A percentile compares a stretch with the other conserved stretches of the same genome.
These are phyloP conservation scores for Colletotrichum costaricense DNA, from an alignment of 2,329 filamentous ascomycete species.

Conservation along the genomic window DNA sequence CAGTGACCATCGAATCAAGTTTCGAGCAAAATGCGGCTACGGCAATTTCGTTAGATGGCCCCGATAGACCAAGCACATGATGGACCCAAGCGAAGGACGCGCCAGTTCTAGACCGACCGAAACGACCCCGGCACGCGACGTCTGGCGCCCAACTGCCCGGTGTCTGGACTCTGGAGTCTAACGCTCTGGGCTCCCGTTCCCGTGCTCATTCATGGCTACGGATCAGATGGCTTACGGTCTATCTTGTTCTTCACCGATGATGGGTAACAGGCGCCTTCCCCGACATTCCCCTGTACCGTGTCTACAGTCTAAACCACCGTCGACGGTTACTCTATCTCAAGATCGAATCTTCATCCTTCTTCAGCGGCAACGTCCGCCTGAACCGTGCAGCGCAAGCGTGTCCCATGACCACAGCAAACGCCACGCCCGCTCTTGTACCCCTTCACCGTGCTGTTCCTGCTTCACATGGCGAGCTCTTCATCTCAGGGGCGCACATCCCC, in stretches of 20 bases:
- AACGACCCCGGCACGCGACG: not conserved
- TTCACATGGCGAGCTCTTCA: not conserved
- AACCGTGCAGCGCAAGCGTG: constrained; percentile 14
- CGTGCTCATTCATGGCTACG: not conserved
- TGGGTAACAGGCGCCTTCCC: not conserved
- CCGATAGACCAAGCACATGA: constrained; percentile 5
- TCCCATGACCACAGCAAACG: not conserved
- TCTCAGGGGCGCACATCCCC: not conserved
- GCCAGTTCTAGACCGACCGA: not conserved
- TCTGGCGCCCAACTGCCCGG: not conserved
- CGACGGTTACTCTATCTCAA: too few species aligned
- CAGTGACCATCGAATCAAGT: not conserved
- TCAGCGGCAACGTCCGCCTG: not conserved
- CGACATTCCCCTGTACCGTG: not conserved
- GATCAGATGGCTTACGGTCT: not conserved
- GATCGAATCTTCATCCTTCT: not conserved
- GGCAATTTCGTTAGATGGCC: not conserved
- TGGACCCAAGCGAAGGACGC: not conserved
- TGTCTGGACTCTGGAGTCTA: not conserved
- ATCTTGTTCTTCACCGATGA: too few species aligned
- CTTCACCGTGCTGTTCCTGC: not conserved
- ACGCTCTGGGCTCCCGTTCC: not conserved
- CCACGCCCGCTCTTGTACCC: not conserved
- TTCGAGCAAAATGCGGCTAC: not conserved
- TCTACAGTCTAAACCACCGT: too few species aligned